Evolutionary conservation across 768 basidiomycete genomes (phyloP).

Genomic region (Cystobasidium onofrii): DNA sequence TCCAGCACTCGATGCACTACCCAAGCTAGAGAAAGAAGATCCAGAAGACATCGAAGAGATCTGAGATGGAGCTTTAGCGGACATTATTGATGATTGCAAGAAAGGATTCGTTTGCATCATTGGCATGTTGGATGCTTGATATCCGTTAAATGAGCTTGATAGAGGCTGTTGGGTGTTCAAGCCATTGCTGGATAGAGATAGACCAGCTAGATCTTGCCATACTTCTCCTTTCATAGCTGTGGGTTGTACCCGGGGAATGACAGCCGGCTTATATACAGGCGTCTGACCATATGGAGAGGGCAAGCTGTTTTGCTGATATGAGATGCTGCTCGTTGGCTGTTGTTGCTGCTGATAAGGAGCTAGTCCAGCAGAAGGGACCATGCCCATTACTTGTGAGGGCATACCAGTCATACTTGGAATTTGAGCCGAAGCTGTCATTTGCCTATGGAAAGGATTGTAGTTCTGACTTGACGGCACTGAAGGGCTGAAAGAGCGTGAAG

Average conservation of each 20-base stretch:
- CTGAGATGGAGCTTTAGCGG: not conserved
- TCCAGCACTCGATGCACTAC: not conserved
- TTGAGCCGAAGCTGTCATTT: constrained; percentile 26
- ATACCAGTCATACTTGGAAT: not conserved
- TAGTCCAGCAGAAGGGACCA: not conserved
- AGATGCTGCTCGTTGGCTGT: not conserved
- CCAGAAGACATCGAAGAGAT: not conserved
- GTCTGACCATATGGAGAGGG: not conserved
- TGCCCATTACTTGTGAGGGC: not conserved
- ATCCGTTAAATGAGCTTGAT: not conserved
- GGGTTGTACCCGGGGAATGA: not conserved
- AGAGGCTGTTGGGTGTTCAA: not conserved
- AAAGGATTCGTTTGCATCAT: not conserved
- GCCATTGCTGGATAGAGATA: not conserved
- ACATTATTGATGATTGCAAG: not conserved
- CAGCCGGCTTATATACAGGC: not conserved
- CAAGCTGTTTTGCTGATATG: not conserved
- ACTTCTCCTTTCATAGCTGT: not conserved
- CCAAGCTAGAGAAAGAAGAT: constrained; percentile 7
- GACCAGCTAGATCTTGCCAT: constrained; percentile 24
- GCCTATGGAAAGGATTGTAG: constrained; percentile 21
- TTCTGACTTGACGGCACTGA: not conserved
- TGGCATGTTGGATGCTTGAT: not conserved
- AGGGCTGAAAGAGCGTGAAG: not conserved
- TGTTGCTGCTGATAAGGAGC: not conserved